phyloP scores from a whole-genome alignment of 2,329 filamentous ascomycete species.

The Neonectria ditissima region DNA sequence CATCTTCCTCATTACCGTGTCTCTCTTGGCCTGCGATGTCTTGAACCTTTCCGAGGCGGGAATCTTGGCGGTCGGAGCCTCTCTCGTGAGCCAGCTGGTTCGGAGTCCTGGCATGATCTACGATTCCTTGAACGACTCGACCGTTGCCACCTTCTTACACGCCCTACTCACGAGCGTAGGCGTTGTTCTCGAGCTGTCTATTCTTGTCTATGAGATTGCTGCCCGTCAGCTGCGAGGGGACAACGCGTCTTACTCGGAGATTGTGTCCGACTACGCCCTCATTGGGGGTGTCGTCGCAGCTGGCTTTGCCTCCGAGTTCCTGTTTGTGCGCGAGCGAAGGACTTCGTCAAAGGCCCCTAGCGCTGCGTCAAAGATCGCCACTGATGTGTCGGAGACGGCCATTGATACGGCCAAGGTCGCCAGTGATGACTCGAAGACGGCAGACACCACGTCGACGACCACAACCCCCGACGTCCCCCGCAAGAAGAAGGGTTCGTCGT shows the following conservation, averaged over 20 bases:
- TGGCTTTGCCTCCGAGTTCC: slow-evolving; percentile 7
- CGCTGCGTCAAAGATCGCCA: not conserved
- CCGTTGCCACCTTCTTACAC: slow-evolving; percentile 4
- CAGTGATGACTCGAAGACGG: not conserved
- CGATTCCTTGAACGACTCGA: slow-evolving; percentile 15
- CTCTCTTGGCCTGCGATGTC: slow-evolving; percentile 4
- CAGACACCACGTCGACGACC: not conserved
- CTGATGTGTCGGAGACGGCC: not conserved
- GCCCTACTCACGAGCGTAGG: slow-evolving; percentile 17
- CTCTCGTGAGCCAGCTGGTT: slow-evolving; percentile 28
- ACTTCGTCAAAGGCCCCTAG: not conserved
- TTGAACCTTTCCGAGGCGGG: slow-evolving; percentile 29
- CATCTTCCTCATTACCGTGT: slow-evolving; percentile 23
- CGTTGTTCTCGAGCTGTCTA: slow-evolving; percentile 8
- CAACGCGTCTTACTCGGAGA: not conserved
- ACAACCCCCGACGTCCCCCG: not conserved
- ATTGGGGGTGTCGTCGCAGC: slow-evolving; percentile 26
- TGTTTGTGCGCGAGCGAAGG: slow-evolving; percentile 4
- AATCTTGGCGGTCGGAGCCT: slow-evolving; percentile 31
- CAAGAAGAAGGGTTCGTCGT: slow-evolving; percentile 3
- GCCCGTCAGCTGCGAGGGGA: slow-evolving; percentile 13
- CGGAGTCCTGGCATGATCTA: slow-evolving; percentile 11
- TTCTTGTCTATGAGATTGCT: slow-evolving; percentile 9
- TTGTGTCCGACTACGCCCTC: slow-evolving; percentile 12
- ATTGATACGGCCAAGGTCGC: not conserved